Evolutionary conservation across 768 basidiomycete species (phyloP), one percentile per base, ranked within the genome.

Genomic region (Trametes cingulata): DNA sequence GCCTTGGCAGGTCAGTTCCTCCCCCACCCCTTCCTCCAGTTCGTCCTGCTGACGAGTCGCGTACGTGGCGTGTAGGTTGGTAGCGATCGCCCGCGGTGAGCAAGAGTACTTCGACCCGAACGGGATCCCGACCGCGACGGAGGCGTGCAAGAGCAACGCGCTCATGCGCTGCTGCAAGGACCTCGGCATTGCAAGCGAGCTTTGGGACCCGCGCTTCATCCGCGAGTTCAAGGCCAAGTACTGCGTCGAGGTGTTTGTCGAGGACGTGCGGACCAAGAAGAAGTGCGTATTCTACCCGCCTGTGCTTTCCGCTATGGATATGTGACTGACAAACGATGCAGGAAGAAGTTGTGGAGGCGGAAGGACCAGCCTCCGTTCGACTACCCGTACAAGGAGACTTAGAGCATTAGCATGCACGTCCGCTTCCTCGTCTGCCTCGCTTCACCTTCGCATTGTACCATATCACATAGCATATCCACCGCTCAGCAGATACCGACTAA

Each of bases 111-210:
- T 98, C 67, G 94, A 95, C 68, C 88, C 91, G 7, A 81, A 83
- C 0, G 93, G 94, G 14, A 86, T 98, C 50, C 85, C 96, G 1
- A 98, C 96, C 0, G 96, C 96, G 0, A 91, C 90, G 0, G 96
- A 98, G 72, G 93, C 88, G 0, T 93, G 90, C 77, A 98, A 98
- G 75, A 93, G 91, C 70, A 98, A 98, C 64, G 96, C 96, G 0
- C 78, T 98, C 29, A 97, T 98, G 95, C 80, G 96, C 33, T 98
- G 96, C 73, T 95, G 93, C 77, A 98, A 98, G 71, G 96, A 98
- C 70, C 77, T 98, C 40, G 96, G 96, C 12, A 82, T 98, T 65
- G 96, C 96, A 0, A 95, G 93, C 72, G 96, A 98, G 75, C 85
- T 98, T 22, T 98, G 96, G 95, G 96, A 98, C 70, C 96, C 96